phyloP scores from a whole-genome alignment of 805 yeast genomes.

The Candida ulmi region DNA sequence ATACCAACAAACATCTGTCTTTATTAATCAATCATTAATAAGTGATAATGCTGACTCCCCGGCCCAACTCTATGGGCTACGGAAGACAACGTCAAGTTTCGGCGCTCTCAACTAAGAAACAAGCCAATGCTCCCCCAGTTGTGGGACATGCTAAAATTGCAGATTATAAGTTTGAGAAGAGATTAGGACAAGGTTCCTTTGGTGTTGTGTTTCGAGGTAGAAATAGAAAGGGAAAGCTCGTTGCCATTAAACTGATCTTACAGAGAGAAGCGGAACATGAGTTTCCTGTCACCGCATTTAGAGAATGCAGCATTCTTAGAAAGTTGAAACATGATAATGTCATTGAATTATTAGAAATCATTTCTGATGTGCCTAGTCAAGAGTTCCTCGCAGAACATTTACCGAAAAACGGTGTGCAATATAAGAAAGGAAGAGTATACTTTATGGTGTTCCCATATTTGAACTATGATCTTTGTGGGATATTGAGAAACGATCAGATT shows the following conservation, averaged over 20 bases:
- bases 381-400: not conserved
- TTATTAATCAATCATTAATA: too few species aligned
- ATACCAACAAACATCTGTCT: too few species aligned
- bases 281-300: conserved; percentile 90
- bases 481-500: conserved; percentile 74
- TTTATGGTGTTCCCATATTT: conserved; percentile 91
- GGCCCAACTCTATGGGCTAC: too few species aligned
- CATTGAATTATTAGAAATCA: conserved; percentile 73
- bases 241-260: conserved; percentile 85
- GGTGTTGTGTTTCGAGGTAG: conserved; percentile 84
- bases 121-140: not conserved
- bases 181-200: conserved; percentile 81
- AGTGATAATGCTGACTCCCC: too few species aligned
- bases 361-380: conserved; percentile 43
- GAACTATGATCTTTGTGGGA: conserved; percentile 87
- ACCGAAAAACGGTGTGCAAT: conserved; percentile 4
- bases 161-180: conserved; percentile 29
- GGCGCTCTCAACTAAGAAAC: conserved; percentile 18
- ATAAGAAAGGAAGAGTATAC: conserved; percentile 35
- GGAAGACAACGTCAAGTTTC: not conserved
- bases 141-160: conserved; percentile 19
- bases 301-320: conserved; percentile 84
- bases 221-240: conserved; percentile 44
- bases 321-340: conserved; percentile 64
- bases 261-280: conserved; percentile 37